Conservation (phyloP, 2,329 filamentous ascomycete genomes). For the Penicillium sp. region DNA sequence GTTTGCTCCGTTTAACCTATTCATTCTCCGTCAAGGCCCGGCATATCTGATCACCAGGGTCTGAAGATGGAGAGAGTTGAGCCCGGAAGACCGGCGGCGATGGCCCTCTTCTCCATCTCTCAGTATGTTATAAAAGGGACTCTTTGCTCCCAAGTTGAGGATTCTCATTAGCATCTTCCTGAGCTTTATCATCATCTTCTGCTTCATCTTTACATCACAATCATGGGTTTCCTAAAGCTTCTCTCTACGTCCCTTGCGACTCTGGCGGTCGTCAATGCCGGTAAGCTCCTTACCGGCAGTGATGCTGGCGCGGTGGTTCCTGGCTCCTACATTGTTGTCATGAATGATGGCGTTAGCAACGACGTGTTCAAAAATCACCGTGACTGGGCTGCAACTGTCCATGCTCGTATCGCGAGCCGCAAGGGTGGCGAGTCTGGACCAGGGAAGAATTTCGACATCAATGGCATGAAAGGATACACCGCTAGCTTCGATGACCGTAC, state of each 20-base stretch:
- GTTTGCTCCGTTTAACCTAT: background rate
- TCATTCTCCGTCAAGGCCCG: slow-evolving; percentile 1
- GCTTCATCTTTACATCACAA: slow-evolving; percentile 2
- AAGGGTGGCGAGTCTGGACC: slow-evolving; percentile 5
- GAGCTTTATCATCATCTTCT: background rate
- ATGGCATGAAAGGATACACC: slow-evolving; percentile 10
- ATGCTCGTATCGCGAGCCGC: background rate
- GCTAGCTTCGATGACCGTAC: slow-evolving; percentile 8
- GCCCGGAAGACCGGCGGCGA: slow-evolving; percentile 11
- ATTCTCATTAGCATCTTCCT: slow-evolving; percentile 6
- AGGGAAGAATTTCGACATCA: slow-evolving; percentile 11
- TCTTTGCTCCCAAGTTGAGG: background rate
- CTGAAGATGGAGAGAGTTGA: slow-evolving; percentile 4
- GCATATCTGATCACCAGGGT: slow-evolving; percentile 1
- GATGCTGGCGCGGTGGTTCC: background rate
- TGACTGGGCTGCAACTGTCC: slow-evolving; percentile 5
- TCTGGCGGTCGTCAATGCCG: slow-evolving; percentile 9
- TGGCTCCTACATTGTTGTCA: slow-evolving; percentile 13
- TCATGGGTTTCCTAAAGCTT: slow-evolving; percentile 10
- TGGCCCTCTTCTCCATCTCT: background rate
- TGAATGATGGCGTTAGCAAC: slow-evolving; percentile 9
- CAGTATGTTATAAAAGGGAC: slow-evolving; percentile 1
- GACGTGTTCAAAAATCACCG: slow-evolving; percentile 1
- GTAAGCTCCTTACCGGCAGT: slow-evolving; percentile 1
- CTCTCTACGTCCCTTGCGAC: slow-evolving; percentile 6